phyloP scores from a whole-genome alignment of 352 stramenopile species.

The Plasmopara muralis region DNA sequence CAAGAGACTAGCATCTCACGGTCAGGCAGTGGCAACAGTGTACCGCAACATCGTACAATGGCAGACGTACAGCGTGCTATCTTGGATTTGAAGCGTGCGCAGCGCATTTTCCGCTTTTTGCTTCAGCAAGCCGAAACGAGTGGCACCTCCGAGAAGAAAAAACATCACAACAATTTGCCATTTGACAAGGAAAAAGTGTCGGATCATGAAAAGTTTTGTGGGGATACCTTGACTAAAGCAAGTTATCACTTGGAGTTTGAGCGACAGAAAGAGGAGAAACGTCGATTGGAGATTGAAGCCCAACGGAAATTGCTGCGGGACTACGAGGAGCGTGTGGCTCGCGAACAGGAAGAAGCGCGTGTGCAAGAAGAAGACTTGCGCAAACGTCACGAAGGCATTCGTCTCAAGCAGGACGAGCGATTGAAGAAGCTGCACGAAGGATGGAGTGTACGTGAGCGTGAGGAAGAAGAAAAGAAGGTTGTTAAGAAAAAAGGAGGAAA shows the following conservation, averaged over 20 bases:
- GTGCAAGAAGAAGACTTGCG: conserved; percentile 55
- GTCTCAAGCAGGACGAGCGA: conserved; percentile 79
- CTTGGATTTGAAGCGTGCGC: conserved; percentile 73
- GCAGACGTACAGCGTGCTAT: conserved; percentile 86
- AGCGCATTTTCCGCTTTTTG: conserved; percentile 80
- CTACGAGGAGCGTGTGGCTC: conserved; percentile 72
- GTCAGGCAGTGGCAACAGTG: conserved; percentile 27
- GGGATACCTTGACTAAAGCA: conserved; percentile 79
- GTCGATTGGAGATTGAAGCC: conserved; percentile 70
- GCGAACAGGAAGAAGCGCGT: conserved; percentile 47
- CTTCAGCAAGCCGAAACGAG: conserved; percentile 55
- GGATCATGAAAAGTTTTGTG: conserved; percentile 84
- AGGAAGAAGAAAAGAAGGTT: conserved; percentile 75
- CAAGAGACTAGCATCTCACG: conserved; percentile 51
- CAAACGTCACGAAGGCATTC: conserved; percentile 55
- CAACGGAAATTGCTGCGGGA: conserved; percentile 75
- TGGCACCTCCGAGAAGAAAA: conserved; percentile 43
- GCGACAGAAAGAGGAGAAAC: conserved; percentile 81
- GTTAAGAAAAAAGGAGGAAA: conserved; percentile 66
- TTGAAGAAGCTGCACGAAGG: conserved; percentile 74
- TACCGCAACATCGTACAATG: conserved; percentile 67
- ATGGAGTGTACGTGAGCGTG: conserved; percentile 74
- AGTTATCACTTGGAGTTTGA: conserved; percentile 88
- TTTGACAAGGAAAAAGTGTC: conserved; percentile 86
- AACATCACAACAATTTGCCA: conserved; percentile 43